phyloP scores from a whole-genome alignment of 352 stramenopile genomes.

The Pythium sp. region DNA sequence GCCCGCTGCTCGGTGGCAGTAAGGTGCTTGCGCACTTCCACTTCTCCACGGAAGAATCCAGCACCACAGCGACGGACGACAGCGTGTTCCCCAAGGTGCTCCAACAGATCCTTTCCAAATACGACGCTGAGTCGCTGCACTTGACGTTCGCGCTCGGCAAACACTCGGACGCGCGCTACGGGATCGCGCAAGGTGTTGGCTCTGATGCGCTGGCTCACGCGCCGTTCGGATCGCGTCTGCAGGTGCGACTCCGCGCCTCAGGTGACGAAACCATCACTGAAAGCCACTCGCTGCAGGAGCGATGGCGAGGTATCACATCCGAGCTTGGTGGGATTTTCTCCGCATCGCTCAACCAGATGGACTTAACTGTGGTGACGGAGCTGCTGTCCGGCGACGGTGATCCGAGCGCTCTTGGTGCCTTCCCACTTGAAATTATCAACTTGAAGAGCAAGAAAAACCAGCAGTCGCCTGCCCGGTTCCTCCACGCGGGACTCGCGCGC shows the following conservation, averaged over 20 bases:
- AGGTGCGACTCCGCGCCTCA: slow-evolving; percentile 41
- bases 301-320: slow-evolving; percentile 69
- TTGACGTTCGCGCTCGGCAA: slow-evolving; percentile 67
- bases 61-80: not conserved
- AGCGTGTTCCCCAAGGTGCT: slow-evolving; percentile 50
- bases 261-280: slow-evolving; percentile 10
- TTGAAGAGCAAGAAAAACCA: slow-evolving; percentile 1
- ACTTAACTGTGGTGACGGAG: slow-evolving; percentile 37
- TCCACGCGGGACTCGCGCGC: slow-evolving; percentile 66
- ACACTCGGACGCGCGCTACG: slow-evolving; percentile 53
- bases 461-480: slow-evolving; percentile 19
- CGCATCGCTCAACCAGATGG: slow-evolving; percentile 81
- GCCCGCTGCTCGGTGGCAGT: slow-evolving; percentile 35
- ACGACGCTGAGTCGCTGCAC: slow-evolving; percentile 62
- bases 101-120: slow-evolving; percentile 69
- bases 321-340: slow-evolving; percentile 81
- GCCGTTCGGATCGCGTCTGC: slow-evolving; percentile 62
- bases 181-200: slow-evolving; percentile 18
- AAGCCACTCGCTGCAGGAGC: slow-evolving; percentile 21
- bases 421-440: not conserved
- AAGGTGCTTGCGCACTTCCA: slow-evolving; percentile 61
- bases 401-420: slow-evolving; percentile 22
- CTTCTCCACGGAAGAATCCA: slow-evolving; percentile 36
- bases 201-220: slow-evolving; percentile 27
- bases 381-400: slow-evolving; percentile 15